Conservation (phyloP, 768 basidiomycete species). For the Lentinula guzmanii region DNA sequence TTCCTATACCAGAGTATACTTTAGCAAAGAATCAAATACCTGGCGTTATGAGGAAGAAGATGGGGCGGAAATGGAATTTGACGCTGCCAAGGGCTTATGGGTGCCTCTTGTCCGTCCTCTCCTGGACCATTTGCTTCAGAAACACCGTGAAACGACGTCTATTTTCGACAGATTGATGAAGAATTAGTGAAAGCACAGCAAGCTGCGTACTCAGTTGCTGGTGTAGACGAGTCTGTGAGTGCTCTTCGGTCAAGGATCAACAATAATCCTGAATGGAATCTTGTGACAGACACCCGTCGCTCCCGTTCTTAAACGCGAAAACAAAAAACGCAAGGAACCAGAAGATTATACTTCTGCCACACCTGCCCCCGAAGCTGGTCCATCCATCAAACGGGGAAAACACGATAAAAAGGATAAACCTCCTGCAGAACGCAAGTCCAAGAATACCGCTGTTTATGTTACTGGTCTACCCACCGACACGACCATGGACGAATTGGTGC, state of each 20-base stretch:
- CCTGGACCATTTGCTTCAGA: background rate
- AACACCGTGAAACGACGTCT: background rate
- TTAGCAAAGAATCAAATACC: slow-evolving; percentile 64
- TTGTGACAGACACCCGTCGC: slow-evolving; percentile 71
- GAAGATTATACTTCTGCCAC: slow-evolving; percentile 66
- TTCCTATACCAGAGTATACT: slow-evolving; percentile 51
- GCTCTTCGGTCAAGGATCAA: background rate
- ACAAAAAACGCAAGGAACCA: slow-evolving; percentile 73
- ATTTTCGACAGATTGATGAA: slow-evolving; percentile 66
- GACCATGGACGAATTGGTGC: slow-evolving; percentile 67
- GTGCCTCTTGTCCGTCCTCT: slow-evolving; percentile 65
- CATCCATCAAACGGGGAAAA: slow-evolving; percentile 67
- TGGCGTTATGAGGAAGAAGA: slow-evolving; percentile 92
- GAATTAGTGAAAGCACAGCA: slow-evolving; percentile 86
- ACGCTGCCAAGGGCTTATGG: slow-evolving; percentile 71
- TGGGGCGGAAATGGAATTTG: slow-evolving; percentile 89
- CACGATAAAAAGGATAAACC: slow-evolving; percentile 43
- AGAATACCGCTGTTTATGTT: slow-evolving; percentile 91
- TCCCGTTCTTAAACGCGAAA: slow-evolving; percentile 74
- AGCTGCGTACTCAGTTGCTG: slow-evolving; percentile 87
- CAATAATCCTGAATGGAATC: background rate
- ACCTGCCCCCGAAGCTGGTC: slow-evolving; percentile 33
- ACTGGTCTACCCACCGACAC: slow-evolving; percentile 76
- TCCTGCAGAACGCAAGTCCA: slow-evolving; percentile 58
- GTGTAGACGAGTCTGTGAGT: slow-evolving; percentile 90